Conservation (phyloP, 768 basidiomycete genomes). For the Hericium coralloides region DNA sequence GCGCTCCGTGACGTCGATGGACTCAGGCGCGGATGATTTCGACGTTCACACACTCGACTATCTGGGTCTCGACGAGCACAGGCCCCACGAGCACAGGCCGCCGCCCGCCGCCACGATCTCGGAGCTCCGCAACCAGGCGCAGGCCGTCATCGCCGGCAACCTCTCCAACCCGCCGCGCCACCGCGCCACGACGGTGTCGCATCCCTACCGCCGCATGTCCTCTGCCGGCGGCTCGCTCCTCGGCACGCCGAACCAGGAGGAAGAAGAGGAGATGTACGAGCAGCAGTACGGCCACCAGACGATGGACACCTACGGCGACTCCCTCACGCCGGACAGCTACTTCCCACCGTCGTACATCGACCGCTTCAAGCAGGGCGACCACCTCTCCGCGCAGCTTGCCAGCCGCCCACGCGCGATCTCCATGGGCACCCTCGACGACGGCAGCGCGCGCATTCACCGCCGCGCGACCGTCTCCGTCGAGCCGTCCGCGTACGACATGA, state of each 20-base stretch:
- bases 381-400: conserved; percentile 8
- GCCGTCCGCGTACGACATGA: conserved; percentile 39
- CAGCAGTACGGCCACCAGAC: conserved; percentile 52
- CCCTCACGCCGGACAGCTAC: conserved; percentile 52
- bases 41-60: conserved; percentile 95
- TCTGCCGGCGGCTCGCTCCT: conserved; percentile 53
- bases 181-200: conserved; percentile 88
- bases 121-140: conserved; percentile 83
- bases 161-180: conserved; percentile 70
- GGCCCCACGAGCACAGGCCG: conserved; percentile 39
- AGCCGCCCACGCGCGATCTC: conserved; percentile 76
- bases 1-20: conserved; percentile 70
- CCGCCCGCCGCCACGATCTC: conserved; percentile 84
- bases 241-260: conserved; percentile 50
- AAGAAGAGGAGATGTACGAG: conserved; percentile 71
- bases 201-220: conserved; percentile 73
- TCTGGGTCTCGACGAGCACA: conserved; percentile 81
- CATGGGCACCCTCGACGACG: conserved; percentile 81
- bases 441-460: conserved; percentile 55
- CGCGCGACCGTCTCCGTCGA: conserved; percentile 38
- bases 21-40: conserved; percentile 78
- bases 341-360: conserved; percentile 26
- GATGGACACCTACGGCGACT: conserved; percentile 50
- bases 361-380: conserved; percentile 10
- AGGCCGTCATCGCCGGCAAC: conserved; percentile 82